Conservation (phyloP, 345 rosid species). For the Triadica sebifera region DNA sequence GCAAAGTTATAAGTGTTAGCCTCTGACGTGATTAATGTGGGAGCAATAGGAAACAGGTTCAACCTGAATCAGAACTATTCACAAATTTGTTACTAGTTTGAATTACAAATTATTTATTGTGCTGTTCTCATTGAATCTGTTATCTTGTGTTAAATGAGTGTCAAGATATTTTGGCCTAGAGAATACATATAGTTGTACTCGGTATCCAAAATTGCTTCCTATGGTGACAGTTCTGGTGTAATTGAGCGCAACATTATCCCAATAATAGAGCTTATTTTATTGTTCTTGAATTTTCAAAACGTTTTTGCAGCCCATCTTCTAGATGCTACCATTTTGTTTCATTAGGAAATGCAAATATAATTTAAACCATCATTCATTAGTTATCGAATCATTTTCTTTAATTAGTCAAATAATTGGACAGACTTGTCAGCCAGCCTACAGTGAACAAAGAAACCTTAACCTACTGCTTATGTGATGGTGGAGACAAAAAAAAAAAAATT, state of each 20-base stretch:
- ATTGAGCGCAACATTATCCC: too few relatives aligned
- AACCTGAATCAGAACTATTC: not conserved
- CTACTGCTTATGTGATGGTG: not conserved
- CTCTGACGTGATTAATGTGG: not conserved
- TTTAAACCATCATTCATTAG: too few relatives aligned
- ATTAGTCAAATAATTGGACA: slow-evolving; percentile 1
- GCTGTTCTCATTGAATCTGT: too few relatives aligned
- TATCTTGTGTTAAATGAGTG: too few relatives aligned
- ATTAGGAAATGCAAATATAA: not conserved
- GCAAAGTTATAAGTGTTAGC: too few relatives aligned
- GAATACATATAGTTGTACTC: too few relatives aligned
- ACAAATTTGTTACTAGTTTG: not conserved
- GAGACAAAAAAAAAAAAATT: not conserved
- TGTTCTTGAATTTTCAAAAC: not conserved
- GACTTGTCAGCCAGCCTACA: not conserved
- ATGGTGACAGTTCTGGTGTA: too few relatives aligned
- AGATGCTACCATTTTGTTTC: not conserved
- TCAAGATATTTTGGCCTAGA: too few relatives aligned
- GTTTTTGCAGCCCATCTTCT: not conserved
- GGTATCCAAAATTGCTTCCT: too few relatives aligned
- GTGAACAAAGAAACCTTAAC: not conserved
- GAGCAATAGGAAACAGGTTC: not conserved
- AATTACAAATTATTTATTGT: too few relatives aligned
- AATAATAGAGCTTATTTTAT: too few relatives aligned
- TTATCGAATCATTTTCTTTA: too few relatives aligned